phyloP scores from a whole-genome alignment of 73 alveolate species.

The Symbiodinium natans region DNA sequence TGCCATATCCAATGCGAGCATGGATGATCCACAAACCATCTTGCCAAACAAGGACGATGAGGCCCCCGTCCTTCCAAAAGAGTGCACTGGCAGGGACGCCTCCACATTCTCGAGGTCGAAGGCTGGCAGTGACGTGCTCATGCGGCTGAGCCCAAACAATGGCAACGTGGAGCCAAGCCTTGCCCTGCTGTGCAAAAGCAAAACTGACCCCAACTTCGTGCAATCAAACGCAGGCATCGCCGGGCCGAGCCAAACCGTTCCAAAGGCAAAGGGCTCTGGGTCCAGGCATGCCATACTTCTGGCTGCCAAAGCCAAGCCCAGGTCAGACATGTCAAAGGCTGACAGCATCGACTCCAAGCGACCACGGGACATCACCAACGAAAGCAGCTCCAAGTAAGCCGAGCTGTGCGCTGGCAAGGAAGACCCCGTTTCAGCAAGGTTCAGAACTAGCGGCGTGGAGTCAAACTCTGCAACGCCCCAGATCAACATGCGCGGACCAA shows the following conservation, averaged over 20 bases:
- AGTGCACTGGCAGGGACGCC: neutral
- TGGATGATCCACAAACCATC: neutral
- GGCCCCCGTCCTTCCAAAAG: neutral
- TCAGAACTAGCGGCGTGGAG: neutral
- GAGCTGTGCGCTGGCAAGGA: constrained; percentile 11
- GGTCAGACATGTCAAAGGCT: neutral
- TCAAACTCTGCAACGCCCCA: constrained; percentile 24
- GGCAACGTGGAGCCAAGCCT: neutral
- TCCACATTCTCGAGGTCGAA: neutral
- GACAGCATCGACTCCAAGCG: neutral
- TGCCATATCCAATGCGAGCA: neutral
- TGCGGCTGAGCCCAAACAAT: neutral
- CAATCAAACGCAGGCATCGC: neutral
- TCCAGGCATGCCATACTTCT: neutral
- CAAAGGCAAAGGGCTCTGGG: neutral
- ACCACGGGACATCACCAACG: neutral
- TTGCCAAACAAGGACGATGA: neutral
- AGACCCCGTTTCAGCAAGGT: neutral
- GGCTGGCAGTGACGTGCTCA: neutral
- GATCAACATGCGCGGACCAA: neutral
- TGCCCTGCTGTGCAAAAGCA: neutral
- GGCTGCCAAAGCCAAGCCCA: neutral
- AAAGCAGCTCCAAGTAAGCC: neutral
- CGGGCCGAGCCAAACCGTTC: neutral
- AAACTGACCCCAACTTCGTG: neutral